Evolutionary conservation across 1,284 basidiomycete species (phyloP), one percentile per base, ranked within the genome.

Genomic region (Puccinia sorghi): DNA sequence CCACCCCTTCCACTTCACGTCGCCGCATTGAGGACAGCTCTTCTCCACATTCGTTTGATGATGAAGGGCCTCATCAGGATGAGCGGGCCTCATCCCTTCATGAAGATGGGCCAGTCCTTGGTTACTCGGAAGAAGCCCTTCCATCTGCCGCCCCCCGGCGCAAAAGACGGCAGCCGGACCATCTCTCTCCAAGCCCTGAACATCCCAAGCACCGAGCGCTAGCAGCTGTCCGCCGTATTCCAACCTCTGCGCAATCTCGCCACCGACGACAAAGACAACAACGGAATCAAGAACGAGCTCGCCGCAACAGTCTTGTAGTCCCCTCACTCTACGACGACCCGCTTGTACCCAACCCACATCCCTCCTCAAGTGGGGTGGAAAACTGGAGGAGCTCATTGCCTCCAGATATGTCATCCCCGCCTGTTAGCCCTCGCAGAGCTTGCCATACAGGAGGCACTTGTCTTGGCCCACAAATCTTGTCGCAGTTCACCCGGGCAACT

Each of bases 351-450:
- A 48, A 22, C n/a, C 63, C 12, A 6, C 32, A 8, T 15, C 4
- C 63, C 15, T 48, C 63, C 11, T 7, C n/a, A 20, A 66, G 39
- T 27, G 39, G 43, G 8, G 20, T 66, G 41, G 39, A 39, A 17
- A 7, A 20, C 39, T 66, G 63, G 63, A 66, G 63, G 43, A 66
- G 8, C 11, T 66, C 63, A 13, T 32, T 66, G 25, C 63, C 63
- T 3, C 63, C 13, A 11, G 63, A 12, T 20, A 11, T 11, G 20
- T 66, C 63, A n/a, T 20, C 39, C 9, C 63, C 63, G 43, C 63
- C 0, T 32, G 32, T 2, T 32, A 1, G 22, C 63, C 32, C 13
- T 17, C 37, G 41, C 54, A n/a, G 12, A 11, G n/a, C 11, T 20
- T 57, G 20, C 39, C 15, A 32, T 32, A 4, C 2, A 4, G 32